Evolutionary conservation across 1,139 yeast species (phyloP).

Genomic region (Kodamaea ohmeri): DNA sequence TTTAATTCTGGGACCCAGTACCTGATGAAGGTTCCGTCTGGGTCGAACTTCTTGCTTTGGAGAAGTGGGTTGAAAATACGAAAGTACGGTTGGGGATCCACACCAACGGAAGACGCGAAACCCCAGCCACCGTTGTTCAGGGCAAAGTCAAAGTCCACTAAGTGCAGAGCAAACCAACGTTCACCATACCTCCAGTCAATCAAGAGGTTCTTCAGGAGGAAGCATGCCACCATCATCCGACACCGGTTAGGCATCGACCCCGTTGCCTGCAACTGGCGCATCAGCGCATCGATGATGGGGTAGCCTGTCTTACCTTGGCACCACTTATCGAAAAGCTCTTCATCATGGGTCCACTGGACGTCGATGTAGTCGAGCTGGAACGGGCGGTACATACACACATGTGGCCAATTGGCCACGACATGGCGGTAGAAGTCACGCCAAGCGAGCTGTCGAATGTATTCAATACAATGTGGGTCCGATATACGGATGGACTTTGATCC

Average conservation of each 20-base stretch:
- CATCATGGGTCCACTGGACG: conserved; percentile 41
- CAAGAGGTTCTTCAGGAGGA: conserved; percentile 49
- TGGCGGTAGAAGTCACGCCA: conserved; percentile 60
- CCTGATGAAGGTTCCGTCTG: conserved; percentile 43
- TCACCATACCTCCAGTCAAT: conserved; percentile 59
- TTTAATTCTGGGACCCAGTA: conserved; percentile 51
- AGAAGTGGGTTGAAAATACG: conserved; percentile 52
- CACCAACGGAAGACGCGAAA: conserved; percentile 49
- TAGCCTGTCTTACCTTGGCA: conserved; percentile 52
- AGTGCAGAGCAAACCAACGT: conserved; percentile 44
- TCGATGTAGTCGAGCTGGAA: conserved; percentile 41
- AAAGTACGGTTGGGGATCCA: conserved; percentile 56
- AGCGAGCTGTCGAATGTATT: conserved; percentile 47
- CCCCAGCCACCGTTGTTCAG: conserved; percentile 63
- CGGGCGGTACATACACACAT: conserved; percentile 49
- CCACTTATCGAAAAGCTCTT: conserved; percentile 44
- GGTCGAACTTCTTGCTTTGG: conserved; percentile 50
- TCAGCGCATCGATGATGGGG: conserved; percentile 57
- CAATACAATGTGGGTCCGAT: conserved; percentile 1
- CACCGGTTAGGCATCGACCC: conserved; percentile 55
- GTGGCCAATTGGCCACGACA: conserved; percentile 49
- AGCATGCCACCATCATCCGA: conserved; percentile 53
- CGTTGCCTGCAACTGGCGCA: conserved; percentile 49
- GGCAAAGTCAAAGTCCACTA: conserved; percentile 53
- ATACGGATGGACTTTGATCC: conserved; percentile 18